Base-by-base conservation (phyloP, 139 green algal genomes). In the Tetraselmis striata region DNA sequence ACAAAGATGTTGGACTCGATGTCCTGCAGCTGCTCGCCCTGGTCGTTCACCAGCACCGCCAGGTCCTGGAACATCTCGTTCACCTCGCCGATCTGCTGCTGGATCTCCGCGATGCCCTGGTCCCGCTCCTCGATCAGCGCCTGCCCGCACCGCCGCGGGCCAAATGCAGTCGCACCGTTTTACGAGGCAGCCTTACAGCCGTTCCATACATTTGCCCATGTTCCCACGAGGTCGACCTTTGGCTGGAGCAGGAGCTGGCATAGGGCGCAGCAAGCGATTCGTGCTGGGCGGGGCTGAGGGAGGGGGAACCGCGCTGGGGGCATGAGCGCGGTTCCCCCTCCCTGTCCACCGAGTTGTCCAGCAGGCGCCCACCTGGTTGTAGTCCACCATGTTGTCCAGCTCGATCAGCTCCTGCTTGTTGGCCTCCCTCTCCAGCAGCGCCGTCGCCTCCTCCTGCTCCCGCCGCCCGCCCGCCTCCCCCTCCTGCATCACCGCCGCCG, bases 51-150 rank as follows among this genome's bases (percentile, higher is more conserved):
- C 76, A 98, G 84, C 77, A 95, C 91, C 11, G 95, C 95, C 75
- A 98, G 86, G 86, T 98, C 94, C 85, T 95, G 89, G 67, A 91
- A 90, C 76, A 91, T 89, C 32, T 89, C 78, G 26, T 87, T 76
- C n/a, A 94, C 88, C 75, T 94, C 90, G 5, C 87, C 85, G 28
- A 94, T 93, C 82, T 93, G 87, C 23, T 83, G 81, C 83, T 89
- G 85, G 28, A 88, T 88, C 78, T 86, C 85, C 89, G 77, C 79
- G 28, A 97, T 96, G 58, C 90, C 94, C 31, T 89, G 76, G 80
- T 98, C 94, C 24, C 94, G 84, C 85, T 98, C 94, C 79, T 95
- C 92, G 75, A 97, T 96, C 2, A 98, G 79, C 0, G 90, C 91
- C 77, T 67, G 18, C n/a, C n/a, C n/a, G n/a, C n/a, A n/a, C n/a